Conservation (phyloP, 306 rosid species). For the Astragalus membranaceus region DNA sequence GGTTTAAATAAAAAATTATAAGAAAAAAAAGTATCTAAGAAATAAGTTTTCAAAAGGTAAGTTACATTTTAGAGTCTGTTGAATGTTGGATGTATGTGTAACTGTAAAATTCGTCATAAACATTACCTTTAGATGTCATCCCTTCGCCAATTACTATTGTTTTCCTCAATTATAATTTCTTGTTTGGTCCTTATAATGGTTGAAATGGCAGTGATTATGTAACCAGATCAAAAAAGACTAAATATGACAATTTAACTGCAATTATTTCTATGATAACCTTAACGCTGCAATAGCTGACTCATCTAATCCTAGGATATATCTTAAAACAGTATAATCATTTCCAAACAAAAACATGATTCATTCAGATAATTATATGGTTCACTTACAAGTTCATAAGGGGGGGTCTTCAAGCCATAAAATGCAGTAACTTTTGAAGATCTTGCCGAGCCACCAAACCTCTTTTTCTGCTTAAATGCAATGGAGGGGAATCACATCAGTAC, state of each 20-base stretch:
- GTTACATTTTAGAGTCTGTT: background rate
- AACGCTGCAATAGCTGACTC: background rate
- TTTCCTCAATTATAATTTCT: constrained; percentile 4
- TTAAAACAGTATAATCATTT: constrained; percentile 10
- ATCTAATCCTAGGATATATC: constrained; percentile 3
- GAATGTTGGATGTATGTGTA: background rate
- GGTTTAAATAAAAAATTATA: background rate
- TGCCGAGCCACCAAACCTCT: constrained; percentile 24
- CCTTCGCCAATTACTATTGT: background rate
- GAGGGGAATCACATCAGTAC: constrained; percentile 3
- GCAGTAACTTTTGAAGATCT: constrained; percentile 46
- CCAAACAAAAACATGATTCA: background rate
- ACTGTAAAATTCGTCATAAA: background rate
- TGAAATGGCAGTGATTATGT: background rate
- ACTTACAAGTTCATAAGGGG: constrained; percentile 83
- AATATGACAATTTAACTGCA: constrained; percentile 4
- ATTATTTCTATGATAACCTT: background rate
- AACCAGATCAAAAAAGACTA: background rate
- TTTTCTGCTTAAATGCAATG: constrained; percentile 35
- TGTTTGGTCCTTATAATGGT: background rate
- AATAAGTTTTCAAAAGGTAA: background rate
- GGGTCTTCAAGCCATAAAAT: constrained; percentile 81
- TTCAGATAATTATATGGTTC: constrained; percentile 2
- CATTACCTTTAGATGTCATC: background rate
- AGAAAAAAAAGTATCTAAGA: background rate